Evolutionary conservation across 164 flowering plant genomes (phyloP), one percentile per base, ranked within the genome.

Genomic region (Aristolochia fimbriata): DNA sequence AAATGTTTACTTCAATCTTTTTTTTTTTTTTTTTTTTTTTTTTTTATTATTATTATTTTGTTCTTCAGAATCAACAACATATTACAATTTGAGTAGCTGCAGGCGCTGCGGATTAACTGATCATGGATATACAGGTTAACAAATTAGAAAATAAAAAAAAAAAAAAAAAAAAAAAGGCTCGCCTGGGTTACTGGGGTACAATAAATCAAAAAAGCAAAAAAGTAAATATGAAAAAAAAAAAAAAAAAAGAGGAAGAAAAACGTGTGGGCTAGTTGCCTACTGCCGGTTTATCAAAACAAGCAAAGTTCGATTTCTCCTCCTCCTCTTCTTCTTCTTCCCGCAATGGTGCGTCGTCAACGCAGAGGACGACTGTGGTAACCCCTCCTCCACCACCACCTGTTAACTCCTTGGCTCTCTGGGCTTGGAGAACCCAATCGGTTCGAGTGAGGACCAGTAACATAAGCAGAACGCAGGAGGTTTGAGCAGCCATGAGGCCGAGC

Each of bases 401-500:
- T 14, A 84, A 75, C 68, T 69, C 74, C 61, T 65, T 69, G 4
- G 93, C 89, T 56, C 90, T 66, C 61, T 68, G 61, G 10, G 85
- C 82, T 70, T 84, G 69, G 9, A 9, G 23, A 0, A 62, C 76
- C 94, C 94, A 86, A 61, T 86, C 75, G 3, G 94, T 86, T 25
- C 73, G 63, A 30, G 62, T 31, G 68, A 86, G 37, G 20, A 80
- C 78, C 15, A 71, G 15, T 62, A 86, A 17, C 90, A 86, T 86
- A 47, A 81, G 53, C 61, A 77, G 56, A 13, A 70, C 77, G 55
- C 94, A 86, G 3, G 82, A 75, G 15, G 53, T 75, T 51, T 86
- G 86, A 6, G 94, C 94, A 0, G 88, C 88, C 51, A 80, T 53
- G 14, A 86, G 73, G 2, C 94, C 94, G 4, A 86, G 55, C 94